Base-by-base conservation (phyloP, 2,329 filamentous ascomycete genomes). In the Fusarium odoratissimum region DNA sequence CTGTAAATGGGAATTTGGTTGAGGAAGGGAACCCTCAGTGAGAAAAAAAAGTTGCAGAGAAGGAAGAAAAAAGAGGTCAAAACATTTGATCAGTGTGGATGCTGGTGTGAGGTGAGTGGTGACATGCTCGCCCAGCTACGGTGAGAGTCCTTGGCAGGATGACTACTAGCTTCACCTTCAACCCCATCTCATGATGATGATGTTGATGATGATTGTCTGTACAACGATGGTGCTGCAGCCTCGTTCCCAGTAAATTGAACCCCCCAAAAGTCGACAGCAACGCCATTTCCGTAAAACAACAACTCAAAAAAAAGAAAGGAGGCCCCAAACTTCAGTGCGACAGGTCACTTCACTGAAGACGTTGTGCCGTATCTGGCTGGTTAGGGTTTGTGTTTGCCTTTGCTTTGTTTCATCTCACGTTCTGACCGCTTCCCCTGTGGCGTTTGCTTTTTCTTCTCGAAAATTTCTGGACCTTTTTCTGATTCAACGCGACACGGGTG, bases 391-490 rank as follows among this genome's bases (percentile, higher is more conserved):
- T 49, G 30, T 49, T 49, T 49, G 30, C 5, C 17, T 49, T 72
- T 66, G 59, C 48, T 70, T 55, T 60, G 61, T 70, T 68, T 66
- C 64, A 69, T 69, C 49, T 52, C 33, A 40, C 48, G 37, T 64
- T 41, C 58, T 69, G 65, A 57, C 70, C 57, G 57, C 69, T 66
- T 31, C 64, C 65, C 65, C 48, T 62, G 66, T 67, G 63, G 58
- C 60, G 48, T 69, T 76, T 76, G 72, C 74, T 76, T 76, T 76
- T 76, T 74, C 38, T 52, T 75, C 69, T 75, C 64, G 67, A 74
- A 69, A 64, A 60, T 56, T 68, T 72, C 74, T 69, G 65, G 38
- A 69, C 69, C 57, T 28, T 48, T 42, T 51, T n/a, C 45, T 17
- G 14, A n/a, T n/a, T n/a, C 45, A 48, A 23, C 45, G 45, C 28